Conservation (phyloP, 2,329 filamentous ascomycete genomes). For the Colletotrichum musae region DNA sequence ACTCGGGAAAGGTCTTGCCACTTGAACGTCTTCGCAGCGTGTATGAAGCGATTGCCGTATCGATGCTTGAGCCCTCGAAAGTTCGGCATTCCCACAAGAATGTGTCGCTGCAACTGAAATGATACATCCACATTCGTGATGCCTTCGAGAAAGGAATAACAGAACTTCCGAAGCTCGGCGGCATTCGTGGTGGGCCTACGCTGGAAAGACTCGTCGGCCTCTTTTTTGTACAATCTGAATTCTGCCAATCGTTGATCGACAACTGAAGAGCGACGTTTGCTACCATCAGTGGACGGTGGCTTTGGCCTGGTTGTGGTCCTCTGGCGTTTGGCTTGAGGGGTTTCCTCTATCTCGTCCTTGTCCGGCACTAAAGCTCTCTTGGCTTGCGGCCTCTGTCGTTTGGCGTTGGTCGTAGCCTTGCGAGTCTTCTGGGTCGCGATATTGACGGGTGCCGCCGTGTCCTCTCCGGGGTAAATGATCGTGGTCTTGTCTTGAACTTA, state of each 20-base stretch:
- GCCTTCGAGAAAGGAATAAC: background rate
- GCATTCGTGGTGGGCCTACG: background rate
- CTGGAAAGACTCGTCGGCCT: background rate
- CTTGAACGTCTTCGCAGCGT: no score
- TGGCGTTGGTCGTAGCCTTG: no score
- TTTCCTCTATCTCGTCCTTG: no score
- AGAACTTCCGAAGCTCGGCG: background rate
- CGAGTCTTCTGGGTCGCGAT: no score
- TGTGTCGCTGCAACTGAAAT: background rate
- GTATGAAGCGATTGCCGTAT: no score
- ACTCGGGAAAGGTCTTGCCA: no score
- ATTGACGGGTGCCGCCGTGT: no score
- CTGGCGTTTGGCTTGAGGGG: background rate
- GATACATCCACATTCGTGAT: background rate
- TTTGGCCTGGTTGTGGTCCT: background rate
- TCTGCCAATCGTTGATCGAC: background rate
- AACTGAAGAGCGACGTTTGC: background rate
- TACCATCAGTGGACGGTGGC: background rate
- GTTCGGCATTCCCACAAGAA: background rate
- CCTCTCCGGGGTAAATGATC: no score
- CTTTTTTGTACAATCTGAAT: background rate
- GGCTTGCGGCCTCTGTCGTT: no score
- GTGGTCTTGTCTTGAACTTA: no score
- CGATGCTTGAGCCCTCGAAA: background rate
- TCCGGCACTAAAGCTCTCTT: no score